Evolutionary conservation across 768 basidiomycete species (phyloP), one percentile per base, ranked within the genome.

Genomic region (Kondoa subrosea): DNA sequence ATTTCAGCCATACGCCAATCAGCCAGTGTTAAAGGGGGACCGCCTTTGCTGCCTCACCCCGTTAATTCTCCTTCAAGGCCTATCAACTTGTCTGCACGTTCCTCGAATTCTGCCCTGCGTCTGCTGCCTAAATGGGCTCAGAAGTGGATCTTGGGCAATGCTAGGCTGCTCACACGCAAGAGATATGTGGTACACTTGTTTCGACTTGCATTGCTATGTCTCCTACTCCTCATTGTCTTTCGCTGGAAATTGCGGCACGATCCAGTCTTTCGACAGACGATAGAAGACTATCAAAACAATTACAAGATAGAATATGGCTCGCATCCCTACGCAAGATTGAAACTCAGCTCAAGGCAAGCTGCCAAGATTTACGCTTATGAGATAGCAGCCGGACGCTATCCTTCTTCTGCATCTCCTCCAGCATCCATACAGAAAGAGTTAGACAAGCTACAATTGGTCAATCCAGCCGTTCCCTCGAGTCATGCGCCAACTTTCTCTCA

Each of bases 341-440:
- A 50, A 8, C 40, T 50, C 12, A 50, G 40, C 21, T 8, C 40
- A 50, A 50, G 40, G 21, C 40, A 50, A 50, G 40, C 40, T 8
- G 8, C 40, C 21, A 3, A 8, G 8, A 63, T 63, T 8, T 63
- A 33, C 29, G 61, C 61, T 12, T 63, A 29, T 32, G 61, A 63
- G 34, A 32, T 63, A 16, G 27, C 61, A 3, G 15, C 61, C 3
- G 61, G 61, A 21, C 61, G 33, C 61, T 63, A 63, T 33, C 61
- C 61, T 33, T 32, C 16, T 3, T 32, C 27, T 27, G 3, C n/a
- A 21, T n/a, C 29, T 25, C 58, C 58, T 8, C 58, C 58, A 25
- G 4, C 14, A 27, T 25, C 30, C 14, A 31, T 59, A 27, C 27
- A 63, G 29, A n/a, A 27, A 17, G 58, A 60, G 14, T 31, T 60